Conservation (phyloP, 2,329 filamentous ascomycete species). For the Sporothrix curviconia region DNA sequence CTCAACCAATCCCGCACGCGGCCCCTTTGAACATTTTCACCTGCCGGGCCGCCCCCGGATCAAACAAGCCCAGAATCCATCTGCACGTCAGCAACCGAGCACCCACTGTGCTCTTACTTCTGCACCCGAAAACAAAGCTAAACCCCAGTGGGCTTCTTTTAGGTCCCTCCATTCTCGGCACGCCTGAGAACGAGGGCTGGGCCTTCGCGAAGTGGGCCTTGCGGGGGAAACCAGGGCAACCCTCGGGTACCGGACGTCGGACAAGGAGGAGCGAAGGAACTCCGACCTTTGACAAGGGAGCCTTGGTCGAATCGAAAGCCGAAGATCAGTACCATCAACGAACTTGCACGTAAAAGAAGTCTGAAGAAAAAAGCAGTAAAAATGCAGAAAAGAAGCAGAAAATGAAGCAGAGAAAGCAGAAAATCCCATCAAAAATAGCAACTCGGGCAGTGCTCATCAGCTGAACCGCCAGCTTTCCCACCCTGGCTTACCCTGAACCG, state of each 20-base stretch:
- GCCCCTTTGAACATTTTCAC: background rate
- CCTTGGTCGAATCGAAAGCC: constrained; percentile 89
- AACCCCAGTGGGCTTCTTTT: too few species aligned
- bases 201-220: constrained; percentile 93
- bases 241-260: constrained; percentile 95
- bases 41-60: constrained; percentile 9
- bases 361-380: too few species aligned
- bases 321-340: constrained; percentile 99
- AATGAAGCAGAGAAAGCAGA: too few species aligned
- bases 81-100: too few species aligned
- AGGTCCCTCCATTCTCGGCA: constrained; percentile 80
- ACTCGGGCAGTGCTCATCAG: too few species aligned
- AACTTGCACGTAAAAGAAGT: too few species aligned
- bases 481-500: constrained; percentile 93
- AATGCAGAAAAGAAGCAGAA: too few species aligned
- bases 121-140: too few species aligned
- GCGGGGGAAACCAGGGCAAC: constrained; percentile 95
- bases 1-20: background rate
- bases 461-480: too few species aligned
- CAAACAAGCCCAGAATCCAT: background rate
- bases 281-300: constrained; percentile 91
- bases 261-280: constrained; percentile 92
- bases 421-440: too few species aligned
- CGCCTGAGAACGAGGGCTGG: constrained; percentile 98
- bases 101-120: too few species aligned